These are phyloP conservation scores for Russula griseocarnosa DNA, from an alignment of 768 basidiomycete genomes.

Conservation along the genomic window DNA sequence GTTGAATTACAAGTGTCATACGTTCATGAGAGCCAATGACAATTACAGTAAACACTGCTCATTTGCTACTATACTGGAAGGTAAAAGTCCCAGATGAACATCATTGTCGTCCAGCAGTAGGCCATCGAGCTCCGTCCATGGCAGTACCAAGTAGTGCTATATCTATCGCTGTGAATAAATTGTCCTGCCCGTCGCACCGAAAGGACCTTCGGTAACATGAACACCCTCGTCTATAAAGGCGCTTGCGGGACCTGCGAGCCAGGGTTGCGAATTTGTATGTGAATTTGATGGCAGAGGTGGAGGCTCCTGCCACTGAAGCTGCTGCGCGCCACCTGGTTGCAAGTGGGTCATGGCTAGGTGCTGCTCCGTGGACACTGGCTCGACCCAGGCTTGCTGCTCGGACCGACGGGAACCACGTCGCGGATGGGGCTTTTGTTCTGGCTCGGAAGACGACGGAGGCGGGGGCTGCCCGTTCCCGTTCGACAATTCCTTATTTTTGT, in stretches of 20 bases:
- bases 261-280: constrained; percentile 20
- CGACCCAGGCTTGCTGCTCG: constrained; percentile 18
- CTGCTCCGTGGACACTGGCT: constrained; percentile 1
- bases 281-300: constrained; percentile 4
- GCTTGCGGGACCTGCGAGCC: constrained; percentile 28
- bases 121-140: constrained; percentile 1
- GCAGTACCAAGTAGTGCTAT: not conserved
- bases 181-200: constrained; percentile 28
- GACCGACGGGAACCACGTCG: constrained; percentile 26
- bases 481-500: constrained; percentile 21
- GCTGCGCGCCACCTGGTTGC: constrained; percentile 7
- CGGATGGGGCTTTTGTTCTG: constrained; percentile 12
- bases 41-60: not conserved
- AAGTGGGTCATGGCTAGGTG: constrained; percentile 1
- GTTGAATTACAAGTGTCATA: constrained; percentile 12
- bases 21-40: constrained; percentile 1
- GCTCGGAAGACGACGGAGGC: constrained; percentile 3
- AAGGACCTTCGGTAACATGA: constrained; percentile 23
- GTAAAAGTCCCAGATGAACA: not conserved
- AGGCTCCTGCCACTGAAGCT: constrained; percentile 17
- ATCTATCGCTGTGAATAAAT: constrained; percentile 29
- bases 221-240: constrained; percentile 25
- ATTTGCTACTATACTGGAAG: not conserved
- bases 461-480: constrained; percentile 8
- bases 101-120: not conserved